phyloP scores from a whole-genome alignment of 2,329 filamentous ascomycete genomes.

The Raffaelea ambrosiae region DNA sequence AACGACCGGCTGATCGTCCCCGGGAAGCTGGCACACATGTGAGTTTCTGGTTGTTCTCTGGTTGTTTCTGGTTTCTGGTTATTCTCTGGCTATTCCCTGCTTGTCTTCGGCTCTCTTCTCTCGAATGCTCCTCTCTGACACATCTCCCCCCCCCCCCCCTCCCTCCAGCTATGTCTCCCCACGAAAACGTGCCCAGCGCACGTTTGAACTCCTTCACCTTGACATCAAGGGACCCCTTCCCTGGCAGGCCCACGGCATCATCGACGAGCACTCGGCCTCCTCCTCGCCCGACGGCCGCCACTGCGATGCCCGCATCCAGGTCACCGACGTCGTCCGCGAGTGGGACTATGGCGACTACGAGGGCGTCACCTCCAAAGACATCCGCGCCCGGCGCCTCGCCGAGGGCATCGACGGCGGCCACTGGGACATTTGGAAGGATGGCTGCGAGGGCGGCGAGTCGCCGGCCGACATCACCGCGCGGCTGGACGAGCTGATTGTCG shows the following conservation, averaged over 20 bases:
- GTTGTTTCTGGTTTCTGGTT: not conserved
- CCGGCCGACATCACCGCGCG: conserved; percentile 65
- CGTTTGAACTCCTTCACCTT: conserved; percentile 79
- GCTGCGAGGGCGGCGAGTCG: conserved; percentile 76
- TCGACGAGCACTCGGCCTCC: conserved; percentile 15
- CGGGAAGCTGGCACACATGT: conserved; percentile 75
- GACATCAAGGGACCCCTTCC: conserved; percentile 62
- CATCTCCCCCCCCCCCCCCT: too few relatives aligned
- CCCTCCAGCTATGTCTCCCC: conserved; percentile 69
- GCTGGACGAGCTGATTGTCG: conserved; percentile 65
- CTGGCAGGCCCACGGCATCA: conserved; percentile 49
- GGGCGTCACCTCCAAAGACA: conserved; percentile 65
- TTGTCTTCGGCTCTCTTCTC: not conserved
- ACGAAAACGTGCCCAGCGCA: conserved; percentile 73
- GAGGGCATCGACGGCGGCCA: conserved; percentile 45
- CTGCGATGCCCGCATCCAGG: conserved; percentile 50
- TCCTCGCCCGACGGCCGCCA: conserved; percentile 13
- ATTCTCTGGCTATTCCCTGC: conserved; percentile 4
- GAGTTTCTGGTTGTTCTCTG: conserved; percentile 21
- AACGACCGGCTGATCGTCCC: conserved; percentile 79
- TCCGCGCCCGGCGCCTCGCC: conserved; percentile 47
- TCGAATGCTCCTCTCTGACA: too few relatives aligned
- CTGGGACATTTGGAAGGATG: conserved; percentile 89
- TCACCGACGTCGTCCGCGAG: conserved; percentile 67
- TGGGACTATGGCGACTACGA: conserved; percentile 90